phyloP scores from a whole-genome alignment of 306 rosid genomes.

The Quercus engelmannii region DNA sequence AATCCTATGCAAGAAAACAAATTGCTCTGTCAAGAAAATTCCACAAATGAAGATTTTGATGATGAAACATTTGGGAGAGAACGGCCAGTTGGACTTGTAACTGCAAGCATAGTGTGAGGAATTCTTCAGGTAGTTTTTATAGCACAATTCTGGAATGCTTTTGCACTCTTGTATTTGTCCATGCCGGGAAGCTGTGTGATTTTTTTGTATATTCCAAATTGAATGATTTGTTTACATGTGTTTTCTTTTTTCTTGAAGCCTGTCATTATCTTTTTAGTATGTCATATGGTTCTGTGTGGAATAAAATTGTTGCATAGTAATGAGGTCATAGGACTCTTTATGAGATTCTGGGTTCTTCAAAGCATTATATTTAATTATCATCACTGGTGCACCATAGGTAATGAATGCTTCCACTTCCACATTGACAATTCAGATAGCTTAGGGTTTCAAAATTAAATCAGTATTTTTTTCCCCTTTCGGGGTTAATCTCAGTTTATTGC shows the following conservation, averaged over 20 bases:
- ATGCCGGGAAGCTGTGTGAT: not conserved
- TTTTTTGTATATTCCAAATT: not conserved
- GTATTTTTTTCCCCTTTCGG: not conserved
- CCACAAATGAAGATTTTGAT: conserved; percentile 85
- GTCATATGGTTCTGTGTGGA: not conserved
- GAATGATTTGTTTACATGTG: not conserved
- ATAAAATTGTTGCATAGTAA: not conserved
- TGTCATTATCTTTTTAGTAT: not conserved
- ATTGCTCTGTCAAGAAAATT: conserved; percentile 88
- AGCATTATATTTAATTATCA: not conserved
- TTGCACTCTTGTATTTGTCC: not conserved
- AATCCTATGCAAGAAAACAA: conserved; percentile 49
- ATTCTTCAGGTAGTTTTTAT: conserved; percentile 55
- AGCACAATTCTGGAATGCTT: conserved; percentile 14
- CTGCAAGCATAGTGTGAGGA: conserved; percentile 67
- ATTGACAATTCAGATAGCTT: not conserved
- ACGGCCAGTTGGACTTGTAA: conserved; percentile 58
- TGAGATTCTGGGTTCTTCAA: not conserved
- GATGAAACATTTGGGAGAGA: conserved; percentile 81
- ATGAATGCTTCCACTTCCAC: not conserved
- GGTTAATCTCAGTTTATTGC: not conserved
- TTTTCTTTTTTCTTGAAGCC: conserved; percentile 2
- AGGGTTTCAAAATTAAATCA: not conserved
- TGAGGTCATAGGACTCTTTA: not conserved
- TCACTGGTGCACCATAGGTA: not conserved